Evolutionary conservation across 352 stramenopile genomes (phyloP), one percentile per base, ranked within the genome.

Genomic region (Pythium rishiriense): DNA sequence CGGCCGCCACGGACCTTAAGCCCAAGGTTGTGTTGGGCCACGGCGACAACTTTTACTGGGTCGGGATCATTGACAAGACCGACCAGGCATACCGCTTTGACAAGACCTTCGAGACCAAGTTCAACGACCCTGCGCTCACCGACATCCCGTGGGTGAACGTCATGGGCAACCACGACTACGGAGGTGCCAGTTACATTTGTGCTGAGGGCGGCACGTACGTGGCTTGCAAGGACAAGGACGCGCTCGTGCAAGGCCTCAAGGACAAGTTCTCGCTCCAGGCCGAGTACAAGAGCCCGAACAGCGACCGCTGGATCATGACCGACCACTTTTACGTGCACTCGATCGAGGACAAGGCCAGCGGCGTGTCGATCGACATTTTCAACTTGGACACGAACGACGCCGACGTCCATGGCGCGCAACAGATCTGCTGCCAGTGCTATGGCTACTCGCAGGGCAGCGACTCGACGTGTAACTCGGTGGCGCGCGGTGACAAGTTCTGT

Each of bases 81-180:
- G 82, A 93, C 58, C 74, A 83, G 58, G 73, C 68, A 1, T 88
- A 89, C 70, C 79, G 82, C 5, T 93, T 94, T 53, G 70, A 87
- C 21, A 70, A 84, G 54, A 91, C 84, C 8, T 94, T 94, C n/a
- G 84, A 94, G 68, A 72, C 77, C 33, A 91, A 91, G 59, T 93
- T 88, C 69, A 69, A 66, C 21, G 69, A 69, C 7, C 21, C 63
- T 0, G 74, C 74, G 19, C 78, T 94, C 37, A n/a, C 61, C 5
- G 77, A 66, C 11, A 87, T 94, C 24, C 85, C 85, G 19, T 94
- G 85, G 87, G 72, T 94, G n/a, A 94, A 89, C 33, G 83, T 94
- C 39, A 78, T 93, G 69, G 87, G 87, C 39, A 96, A 96, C 68
- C 87, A 94, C 62, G 87, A 96, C 69, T 92, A 94, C 37, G 85